A percentile compares a stretch with the other conserved stretches of the same genome.
Evolutionary conservation across 441 rosid species (phyloP).

Genomic region (Erodium texanum): DNA sequence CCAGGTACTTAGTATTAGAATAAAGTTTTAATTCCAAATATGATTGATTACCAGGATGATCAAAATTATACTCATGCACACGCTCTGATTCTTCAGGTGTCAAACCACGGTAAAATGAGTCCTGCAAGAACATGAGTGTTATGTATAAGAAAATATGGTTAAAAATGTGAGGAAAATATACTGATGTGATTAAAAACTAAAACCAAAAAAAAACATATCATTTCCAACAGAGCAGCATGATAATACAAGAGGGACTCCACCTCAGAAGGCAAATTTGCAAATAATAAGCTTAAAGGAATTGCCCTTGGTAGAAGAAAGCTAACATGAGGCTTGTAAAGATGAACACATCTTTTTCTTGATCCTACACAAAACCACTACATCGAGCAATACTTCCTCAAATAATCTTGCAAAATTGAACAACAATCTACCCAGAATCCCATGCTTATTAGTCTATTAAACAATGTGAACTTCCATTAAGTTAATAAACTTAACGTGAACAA

Average conservation of each 20-base stretch:
- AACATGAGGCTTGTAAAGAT: not conserved
- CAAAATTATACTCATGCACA: constrained; percentile 95
- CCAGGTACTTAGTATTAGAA: not conserved
- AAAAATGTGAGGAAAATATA: not conserved
- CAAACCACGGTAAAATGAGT: constrained; percentile 90
- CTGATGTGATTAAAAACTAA: not conserved
- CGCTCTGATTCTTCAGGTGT: constrained; percentile 62
- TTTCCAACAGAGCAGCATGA: not conserved
- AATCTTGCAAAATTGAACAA: not conserved
- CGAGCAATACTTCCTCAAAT: constrained; percentile 2
- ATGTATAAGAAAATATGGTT: not conserved
- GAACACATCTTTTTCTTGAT: not conserved
- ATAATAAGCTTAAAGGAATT: not conserved
- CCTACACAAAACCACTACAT: not conserved
- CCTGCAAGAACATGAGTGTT: constrained; percentile 35
- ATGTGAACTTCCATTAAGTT: not conserved
- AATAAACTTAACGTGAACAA: not conserved
- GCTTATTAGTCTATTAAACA: not conserved
- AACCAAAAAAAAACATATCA: not conserved
- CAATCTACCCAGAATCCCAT: not conserved
- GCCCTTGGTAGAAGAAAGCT: not conserved
- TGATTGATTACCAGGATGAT: constrained; percentile 42
- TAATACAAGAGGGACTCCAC: not conserved
- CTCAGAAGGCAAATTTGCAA: not conserved
- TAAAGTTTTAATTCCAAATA: constrained; percentile 7